Conservation (phyloP, 2,329 filamentous ascomycete genomes). For the Drechslerella stenobrocha region DNA sequence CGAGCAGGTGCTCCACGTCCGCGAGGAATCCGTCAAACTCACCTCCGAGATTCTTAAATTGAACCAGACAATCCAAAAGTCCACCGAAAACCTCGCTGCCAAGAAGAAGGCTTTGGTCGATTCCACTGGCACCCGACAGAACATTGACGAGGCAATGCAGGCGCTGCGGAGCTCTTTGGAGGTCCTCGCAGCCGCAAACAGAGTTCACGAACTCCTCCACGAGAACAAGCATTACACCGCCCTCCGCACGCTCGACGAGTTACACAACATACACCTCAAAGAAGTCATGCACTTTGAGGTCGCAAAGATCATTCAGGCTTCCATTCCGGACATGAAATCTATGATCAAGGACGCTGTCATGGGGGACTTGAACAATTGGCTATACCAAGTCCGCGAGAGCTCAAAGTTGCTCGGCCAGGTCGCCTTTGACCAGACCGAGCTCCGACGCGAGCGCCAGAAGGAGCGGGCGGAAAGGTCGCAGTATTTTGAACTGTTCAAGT, state of each 20-base stretch:
- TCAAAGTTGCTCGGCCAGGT: slow-evolving; percentile 96
- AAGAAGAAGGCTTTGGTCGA: slow-evolving; percentile 95
- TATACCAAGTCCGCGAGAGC: slow-evolving; percentile 90
- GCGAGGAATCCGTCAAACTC: slow-evolving; percentile 83
- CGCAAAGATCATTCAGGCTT: slow-evolving; percentile 92
- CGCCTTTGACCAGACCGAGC: slow-evolving; percentile 92
- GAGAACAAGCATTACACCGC: slow-evolving; percentile 97
- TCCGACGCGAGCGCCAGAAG: slow-evolving; percentile 79
- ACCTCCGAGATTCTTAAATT: slow-evolving; percentile 89
- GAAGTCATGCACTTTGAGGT: slow-evolving; percentile 94
- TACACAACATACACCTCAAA: slow-evolving; percentile 93
- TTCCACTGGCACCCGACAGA: slow-evolving; percentile 86
- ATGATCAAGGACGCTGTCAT: slow-evolving; percentile 96
- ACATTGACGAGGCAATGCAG: slow-evolving; percentile 88
- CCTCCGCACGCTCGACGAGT: slow-evolving; percentile 86
- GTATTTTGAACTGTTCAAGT: slow-evolving; percentile 76
- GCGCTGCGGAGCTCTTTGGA: slow-evolving; percentile 88
- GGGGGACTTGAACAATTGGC: slow-evolving; percentile 94
- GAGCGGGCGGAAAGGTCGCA: slow-evolving; percentile 75
- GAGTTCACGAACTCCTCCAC: slow-evolving; percentile 85
- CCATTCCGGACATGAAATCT: slow-evolving; percentile 87
- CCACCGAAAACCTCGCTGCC: slow-evolving; percentile 88
- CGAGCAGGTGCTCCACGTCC: slow-evolving; percentile 86
- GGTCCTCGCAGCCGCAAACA: slow-evolving; percentile 87
- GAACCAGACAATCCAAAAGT: slow-evolving; percentile 91